These are phyloP conservation scores for Thamnidium elegans DNA, from an alignment of 192 early-diverging fungal species.

Conservation along the genomic window DNA sequence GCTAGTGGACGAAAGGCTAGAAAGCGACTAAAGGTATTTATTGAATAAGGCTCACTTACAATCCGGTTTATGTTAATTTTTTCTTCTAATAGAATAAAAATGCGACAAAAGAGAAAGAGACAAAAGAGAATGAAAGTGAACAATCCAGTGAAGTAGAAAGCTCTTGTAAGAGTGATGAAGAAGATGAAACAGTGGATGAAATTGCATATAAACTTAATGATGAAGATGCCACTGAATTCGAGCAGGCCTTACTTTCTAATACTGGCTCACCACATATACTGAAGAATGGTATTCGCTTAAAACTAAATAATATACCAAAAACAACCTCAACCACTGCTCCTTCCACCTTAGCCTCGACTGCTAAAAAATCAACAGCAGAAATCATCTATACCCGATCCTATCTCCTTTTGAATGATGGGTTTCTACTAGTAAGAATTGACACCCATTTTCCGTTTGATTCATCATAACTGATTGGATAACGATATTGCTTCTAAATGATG, in stretches of 20 bases:
- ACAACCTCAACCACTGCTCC: conserved; percentile 2
- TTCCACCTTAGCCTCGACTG: conserved; percentile 3
- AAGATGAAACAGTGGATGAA: conserved; percentile 16
- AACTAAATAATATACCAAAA: conserved; percentile 5
- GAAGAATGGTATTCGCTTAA: conserved; percentile 14
- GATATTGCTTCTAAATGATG: no score
- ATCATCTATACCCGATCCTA: no score
- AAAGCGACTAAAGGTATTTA: conserved; percentile 19
- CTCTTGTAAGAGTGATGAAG: conserved; percentile 16
- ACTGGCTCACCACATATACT: conserved; percentile 8
- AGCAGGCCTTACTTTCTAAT: conserved; percentile 10
- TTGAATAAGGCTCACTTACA: not conserved
- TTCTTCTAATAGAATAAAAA: conserved; percentile 17
- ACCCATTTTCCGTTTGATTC: no score
- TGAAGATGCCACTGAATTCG: conserved; percentile 3
- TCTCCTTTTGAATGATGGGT: no score
- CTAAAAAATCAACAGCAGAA: conserved; percentile 5
- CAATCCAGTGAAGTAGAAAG: conserved; percentile 12
- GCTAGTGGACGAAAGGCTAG: conserved; percentile 8
- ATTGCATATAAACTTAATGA: conserved; percentile 12
- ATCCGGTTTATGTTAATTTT: conserved; percentile 15
- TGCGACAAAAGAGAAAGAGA: conserved; percentile 5
- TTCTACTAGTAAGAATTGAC: no score
- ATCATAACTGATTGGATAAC: no score
- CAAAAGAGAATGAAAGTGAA: conserved; percentile 8